phyloP scores from a whole-genome alignment of 1,139 yeast genomes.

The Debaryomyces fabryi region DNA sequence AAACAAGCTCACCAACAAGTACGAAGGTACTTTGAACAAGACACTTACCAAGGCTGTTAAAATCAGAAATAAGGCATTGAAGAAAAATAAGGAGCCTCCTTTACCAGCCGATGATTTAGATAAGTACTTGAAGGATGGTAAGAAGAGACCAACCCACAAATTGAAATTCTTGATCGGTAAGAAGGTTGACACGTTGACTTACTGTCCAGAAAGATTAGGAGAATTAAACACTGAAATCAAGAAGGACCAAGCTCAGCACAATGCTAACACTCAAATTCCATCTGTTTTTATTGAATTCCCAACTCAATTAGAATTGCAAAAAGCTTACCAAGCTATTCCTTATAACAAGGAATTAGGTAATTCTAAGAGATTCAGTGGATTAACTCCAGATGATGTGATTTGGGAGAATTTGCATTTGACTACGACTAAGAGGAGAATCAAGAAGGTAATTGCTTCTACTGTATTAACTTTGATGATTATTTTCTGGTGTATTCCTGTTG shows the following conservation, averaged over 20 bases:
- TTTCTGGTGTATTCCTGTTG: constrained; percentile 94
- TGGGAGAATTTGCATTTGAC: constrained; percentile 72
- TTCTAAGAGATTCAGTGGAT: constrained; percentile 62
- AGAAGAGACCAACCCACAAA: constrained; percentile 71
- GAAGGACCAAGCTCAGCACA: constrained; percentile 54
- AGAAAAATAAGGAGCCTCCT: constrained; percentile 54
- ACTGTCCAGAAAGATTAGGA: constrained; percentile 67
- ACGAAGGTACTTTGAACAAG: constrained; percentile 61
- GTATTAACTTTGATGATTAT: constrained; percentile 59
- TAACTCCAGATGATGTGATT: constrained; percentile 72
- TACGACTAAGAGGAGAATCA: constrained; percentile 43
- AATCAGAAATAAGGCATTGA: constrained; percentile 54
- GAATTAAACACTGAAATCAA: constrained; percentile 67
- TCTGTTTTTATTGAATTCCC: constrained; percentile 88
- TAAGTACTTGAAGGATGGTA: constrained; percentile 53
- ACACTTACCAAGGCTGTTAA: constrained; percentile 60
- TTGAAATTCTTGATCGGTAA: constrained; percentile 64
- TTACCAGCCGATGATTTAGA: constrained; percentile 63
- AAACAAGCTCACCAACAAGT: constrained; percentile 52
- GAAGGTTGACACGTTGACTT: constrained; percentile 82
- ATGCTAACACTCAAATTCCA: constrained; percentile 52
- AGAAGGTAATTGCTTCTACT: constrained; percentile 43
- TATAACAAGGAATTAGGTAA: constrained; percentile 66
- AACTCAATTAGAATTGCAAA: constrained; percentile 84
- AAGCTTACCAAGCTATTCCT: constrained; percentile 81